These are phyloP conservation scores for Kazachstania africana DNA, from an alignment of 805 yeast genomes.

Conservation along the genomic window DNA sequence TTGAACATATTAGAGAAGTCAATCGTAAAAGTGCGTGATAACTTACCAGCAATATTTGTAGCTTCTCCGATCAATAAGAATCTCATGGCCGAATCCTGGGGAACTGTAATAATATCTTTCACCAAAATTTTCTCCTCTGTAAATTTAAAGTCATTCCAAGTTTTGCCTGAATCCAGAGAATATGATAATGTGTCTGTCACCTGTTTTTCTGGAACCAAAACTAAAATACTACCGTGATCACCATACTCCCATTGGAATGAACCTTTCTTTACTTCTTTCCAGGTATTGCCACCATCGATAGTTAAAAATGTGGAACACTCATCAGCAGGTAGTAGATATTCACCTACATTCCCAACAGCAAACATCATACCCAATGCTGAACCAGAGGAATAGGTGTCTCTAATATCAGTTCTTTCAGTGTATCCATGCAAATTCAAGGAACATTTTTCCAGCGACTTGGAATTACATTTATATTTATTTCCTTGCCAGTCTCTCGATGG, in stretches of 20 bases:
- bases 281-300: slow-evolving; percentile 81
- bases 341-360: slow-evolving; percentile 92
- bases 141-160: slow-evolving; percentile 63
- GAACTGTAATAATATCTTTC: slow-evolving; percentile 76
- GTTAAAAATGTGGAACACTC: slow-evolving; percentile 66
- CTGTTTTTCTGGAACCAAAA: slow-evolving; percentile 49
- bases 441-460: slow-evolving; percentile 45
- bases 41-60: slow-evolving; percentile 33
- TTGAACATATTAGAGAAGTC: slow-evolving; percentile 44
- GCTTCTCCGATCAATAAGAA: slow-evolving; percentile 53
- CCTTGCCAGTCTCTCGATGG: slow-evolving; percentile 58
- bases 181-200: slow-evolving; percentile 48
- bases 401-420: slow-evolving; percentile 71
- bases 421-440: slow-evolving; percentile 81
- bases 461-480: slow-evolving; percentile 41
- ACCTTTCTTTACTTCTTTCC: slow-evolving; percentile 72
- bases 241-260: slow-evolving; percentile 90
- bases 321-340: slow-evolving; percentile 33
- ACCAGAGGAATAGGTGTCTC: slow-evolving; percentile 80
- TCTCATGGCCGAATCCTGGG: slow-evolving; percentile 77
- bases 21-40: slow-evolving; percentile 38
- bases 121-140: slow-evolving; percentile 43
- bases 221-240: slow-evolving; percentile 82
- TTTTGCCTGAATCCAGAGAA: slow-evolving; percentile 68
- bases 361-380: slow-evolving; percentile 83